Evolutionary conservation across 352 stramenopile genomes (phyloP), one percentile per base, ranked within the genome.

Genomic region (Pythium angustatum): DNA sequence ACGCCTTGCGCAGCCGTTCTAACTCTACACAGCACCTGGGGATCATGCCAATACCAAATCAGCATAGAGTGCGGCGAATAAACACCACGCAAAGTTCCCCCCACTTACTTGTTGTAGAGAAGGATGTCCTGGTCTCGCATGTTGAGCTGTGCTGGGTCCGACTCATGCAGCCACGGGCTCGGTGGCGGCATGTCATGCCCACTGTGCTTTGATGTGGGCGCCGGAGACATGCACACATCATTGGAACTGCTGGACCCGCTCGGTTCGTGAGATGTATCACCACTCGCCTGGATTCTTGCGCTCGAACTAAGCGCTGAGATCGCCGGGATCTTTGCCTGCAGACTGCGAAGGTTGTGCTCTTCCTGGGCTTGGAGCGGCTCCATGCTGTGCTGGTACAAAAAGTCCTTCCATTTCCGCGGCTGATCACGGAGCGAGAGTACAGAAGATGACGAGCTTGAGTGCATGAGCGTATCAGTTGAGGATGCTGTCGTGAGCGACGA

Each of bases 51-150:
- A n/a, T 43, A 27, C 19, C 24, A 47, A 47, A 12, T 9, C 11
- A 9, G 26, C n/a, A 47, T 45, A 17, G 38, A 22, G 2, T 22
- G 38, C 38, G 15, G n/a, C n/a, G n/a, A n/a, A n/a, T n/a, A n/a
- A 10, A 57, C 8, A 45, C n/a, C 51, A 22, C 22, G 15, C 17
- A 27, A 36, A 21, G 21, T 3, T 27, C 4, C 41, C 5, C 26
- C 24, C 28, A 24, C 57, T 44, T 63, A 81, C 68, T 73, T 79
- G 72, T 82, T 79, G 69, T 82, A 82, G 24, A 79, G 43, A 26
- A 71, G 33, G 9, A 55, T 69, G 40, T 82, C 75, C 55, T 76
- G 75, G 2, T 79, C 72, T 10, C 70, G 57, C 21, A 82, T 59
- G 33, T 78, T 64, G 11, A 82, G 57, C 8, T 72, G 28, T 19